These are phyloP conservation scores for Colletotrichum destructivum DNA, from an alignment of 2,329 filamentous ascomycete species.

Conservation along the genomic window DNA sequence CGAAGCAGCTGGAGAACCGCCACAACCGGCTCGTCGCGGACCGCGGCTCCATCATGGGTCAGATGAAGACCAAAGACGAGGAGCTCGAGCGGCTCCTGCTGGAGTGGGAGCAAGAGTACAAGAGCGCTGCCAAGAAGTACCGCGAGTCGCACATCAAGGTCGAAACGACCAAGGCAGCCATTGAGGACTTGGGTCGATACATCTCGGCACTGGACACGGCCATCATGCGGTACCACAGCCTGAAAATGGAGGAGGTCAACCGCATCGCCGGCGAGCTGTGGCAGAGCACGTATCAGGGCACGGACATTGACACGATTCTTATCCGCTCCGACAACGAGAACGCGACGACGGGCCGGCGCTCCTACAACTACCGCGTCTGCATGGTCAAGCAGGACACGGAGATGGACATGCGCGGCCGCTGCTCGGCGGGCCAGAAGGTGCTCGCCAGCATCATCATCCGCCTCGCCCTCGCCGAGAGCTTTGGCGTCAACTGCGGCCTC, in stretches of 20 bases:
- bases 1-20: conserved; percentile 75
- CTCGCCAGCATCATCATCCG: conserved; percentile 98
- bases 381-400: conserved; percentile 98
- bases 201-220: conserved; percentile 90
- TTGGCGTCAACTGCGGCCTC: conserved; percentile 94
- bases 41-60: conserved; percentile 80
- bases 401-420: conserved; percentile 99
- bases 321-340: conserved; percentile 91
- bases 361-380: conserved; percentile 96
- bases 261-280: conserved; percentile 95
- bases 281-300: conserved; percentile 96
- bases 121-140: conserved; percentile 84
- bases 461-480: conserved; percentile 94
- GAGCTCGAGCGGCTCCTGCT: conserved; percentile 80
- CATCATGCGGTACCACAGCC: conserved; percentile 94
- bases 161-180: conserved; percentile 91
- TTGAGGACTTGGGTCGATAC: conserved; percentile 90
- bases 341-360: conserved; percentile 78
- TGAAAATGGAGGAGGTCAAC: conserved; percentile 99
- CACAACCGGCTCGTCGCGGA: conserved; percentile 80
- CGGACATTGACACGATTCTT: conserved; percentile 95
- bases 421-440: conserved; percentile 96
- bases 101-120: conserved; percentile 90
- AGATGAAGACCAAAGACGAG: conserved; percentile 87
- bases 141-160: conserved; percentile 91